Base-by-base conservation (phyloP, 139 green algal species). In the Limnomonas spitsbergensis region DNA sequence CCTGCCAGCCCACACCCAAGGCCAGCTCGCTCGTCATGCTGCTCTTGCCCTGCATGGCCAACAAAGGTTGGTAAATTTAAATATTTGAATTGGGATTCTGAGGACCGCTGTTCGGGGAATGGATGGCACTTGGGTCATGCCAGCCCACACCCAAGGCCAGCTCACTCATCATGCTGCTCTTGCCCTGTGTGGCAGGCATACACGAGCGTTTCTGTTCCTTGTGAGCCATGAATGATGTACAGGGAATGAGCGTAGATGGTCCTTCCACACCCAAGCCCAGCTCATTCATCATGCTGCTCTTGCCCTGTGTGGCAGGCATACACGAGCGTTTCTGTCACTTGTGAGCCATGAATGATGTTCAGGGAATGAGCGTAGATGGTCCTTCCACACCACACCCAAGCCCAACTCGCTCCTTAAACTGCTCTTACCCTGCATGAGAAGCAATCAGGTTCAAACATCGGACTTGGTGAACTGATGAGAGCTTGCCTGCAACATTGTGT, bases 121-220 rank as follows among this genome's bases (percentile, higher is more conserved):
- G 47, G 29, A 85, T 79, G 1, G 82, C 78, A 2, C 66, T 66
- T 14, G 76, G 76, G 66, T 81, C 61, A 37, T 75, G 77, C 81
- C 81, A 85, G 32, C 81, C 81, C 42, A 85, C 81, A 3, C 81
- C 81, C 26, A 82, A 35, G 47, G 76, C 81, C 40, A 85, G 76
- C 71, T 85, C 81, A 52, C 52, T 67, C 56, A 76, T 36, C 40
- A 85, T 71, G 7, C 40, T 14, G 72, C 78, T 47, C 40, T 66
- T 76, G 4, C 81, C 81, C 47, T 61, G 47, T 61, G n/a, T n/a
- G n/a, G n/a, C n/a, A n/a, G n/a, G n/a, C n/a, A n/a, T n/a, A n/a
- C n/a, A n/a, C n/a, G n/a, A n/a, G n/a, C n/a, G n/a, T n/a, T n/a
- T n/a, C n/a, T n/a, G n/a, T n/a, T n/a, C n/a, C n/a, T n/a, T n/a